Evolutionary conservation across 768 basidiomycete species (phyloP).

Genomic region (Terana coerulea): DNA sequence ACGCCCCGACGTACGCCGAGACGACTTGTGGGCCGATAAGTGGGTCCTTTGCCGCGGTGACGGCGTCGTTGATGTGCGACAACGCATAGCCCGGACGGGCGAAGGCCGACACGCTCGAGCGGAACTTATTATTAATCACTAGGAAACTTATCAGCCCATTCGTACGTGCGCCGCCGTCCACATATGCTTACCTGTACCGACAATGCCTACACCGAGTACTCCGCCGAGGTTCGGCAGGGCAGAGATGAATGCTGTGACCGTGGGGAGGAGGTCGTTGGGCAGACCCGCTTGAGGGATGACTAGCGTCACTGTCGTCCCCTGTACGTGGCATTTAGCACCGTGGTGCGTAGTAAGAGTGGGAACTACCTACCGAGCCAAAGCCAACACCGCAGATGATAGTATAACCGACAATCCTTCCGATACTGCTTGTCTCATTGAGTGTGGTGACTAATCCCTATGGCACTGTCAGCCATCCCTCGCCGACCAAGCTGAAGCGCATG

Average conservation of each 20-base stretch:
- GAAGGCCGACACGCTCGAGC: background rate
- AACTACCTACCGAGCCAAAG: conserved; percentile 12
- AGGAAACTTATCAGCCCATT: too few species aligned
- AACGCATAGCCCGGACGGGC: background rate
- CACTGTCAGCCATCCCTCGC: background rate
- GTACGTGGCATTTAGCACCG: background rate
- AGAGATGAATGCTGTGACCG: conserved; percentile 15
- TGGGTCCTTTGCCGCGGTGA: conserved; percentile 9
- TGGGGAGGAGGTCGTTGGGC: conserved; percentile 11
- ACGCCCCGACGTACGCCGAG: conserved; percentile 11
- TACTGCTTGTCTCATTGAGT: conserved; percentile 8
- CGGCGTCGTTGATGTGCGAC: conserved; percentile 15
- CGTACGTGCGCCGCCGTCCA: too few species aligned
- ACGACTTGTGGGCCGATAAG: conserved; percentile 1
- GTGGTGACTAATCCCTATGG: conserved; percentile 14
- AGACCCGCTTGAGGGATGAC: conserved; percentile 14
- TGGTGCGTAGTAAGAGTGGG: background rate
- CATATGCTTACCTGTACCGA: conserved; percentile 11
- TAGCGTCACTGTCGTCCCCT: conserved; percentile 12
- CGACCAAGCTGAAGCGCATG: background rate
- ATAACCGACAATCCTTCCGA: conserved; percentile 14
- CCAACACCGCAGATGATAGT: conserved; percentile 14
- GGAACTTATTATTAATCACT: conserved; percentile 17
- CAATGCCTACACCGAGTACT: conserved; percentile 15
- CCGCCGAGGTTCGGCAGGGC: conserved; percentile 15